Evolutionary conservation across 768 basidiomycete species (phyloP), one percentile per base, ranked within the genome.

Genomic region (Sarcomyxa edulis): DNA sequence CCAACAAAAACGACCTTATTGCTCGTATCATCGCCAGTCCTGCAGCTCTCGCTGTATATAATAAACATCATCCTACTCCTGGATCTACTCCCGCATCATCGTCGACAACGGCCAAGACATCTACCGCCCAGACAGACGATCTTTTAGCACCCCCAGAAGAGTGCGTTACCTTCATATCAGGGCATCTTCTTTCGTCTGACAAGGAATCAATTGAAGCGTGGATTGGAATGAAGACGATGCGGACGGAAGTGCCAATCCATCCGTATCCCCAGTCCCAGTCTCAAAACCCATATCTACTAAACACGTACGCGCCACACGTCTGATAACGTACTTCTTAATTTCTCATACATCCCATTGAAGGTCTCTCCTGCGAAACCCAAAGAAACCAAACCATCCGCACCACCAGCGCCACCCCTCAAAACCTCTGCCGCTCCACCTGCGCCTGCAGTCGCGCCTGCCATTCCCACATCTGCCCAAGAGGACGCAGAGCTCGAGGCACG

Each of bases 1-100:
- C 74, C 5, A 83, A 72, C 53, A 88, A 86, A 58, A 52, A 61
- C 0, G 84, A 84, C 48, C 78, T 88, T 53, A 71, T 85, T 47
- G 55, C 76, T 21, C 74, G 71, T 48, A 78, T 86, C 40, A 56
- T 74, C 32, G 73, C 74, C 20, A 73, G 61, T 38, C 61, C 67
- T 11, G 50, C 58, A 0, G 83, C 83, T 2, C 54, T 76, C 32
- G 62, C 68, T 24, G 65, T 66, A 14, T 81, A 76, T 61, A 59
- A 71, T 34, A 31, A 4, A 7, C 19, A 19, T 35, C 50, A 40
- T 54, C 63, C 23, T 59, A 69, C 44, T 58, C 56, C 12, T 53
- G 62, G 12, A 50, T 64, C 36, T 46, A 61, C 50, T 42, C 40
- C 38, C 25, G 37, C 38, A n/a, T n/a, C n/a, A n/a, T n/a, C n/a